These are phyloP conservation scores for Crithidia expoeki DNA, from an alignment of 208 protist genomes.

Conservation along the genomic window DNA sequence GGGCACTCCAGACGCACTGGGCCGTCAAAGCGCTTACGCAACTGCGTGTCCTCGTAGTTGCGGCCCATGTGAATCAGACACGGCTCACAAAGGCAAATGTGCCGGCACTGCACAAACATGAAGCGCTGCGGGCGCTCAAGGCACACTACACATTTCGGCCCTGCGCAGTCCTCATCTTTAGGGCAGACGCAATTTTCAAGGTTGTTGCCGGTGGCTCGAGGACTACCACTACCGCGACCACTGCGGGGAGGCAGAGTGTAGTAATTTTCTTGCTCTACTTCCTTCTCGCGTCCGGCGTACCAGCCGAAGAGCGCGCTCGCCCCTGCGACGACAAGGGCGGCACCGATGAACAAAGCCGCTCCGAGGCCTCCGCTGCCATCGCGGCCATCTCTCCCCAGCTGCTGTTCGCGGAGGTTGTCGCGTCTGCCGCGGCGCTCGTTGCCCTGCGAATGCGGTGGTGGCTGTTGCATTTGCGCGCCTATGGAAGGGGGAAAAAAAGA, in stretches of 20 bases:
- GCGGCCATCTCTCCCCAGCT: background rate
- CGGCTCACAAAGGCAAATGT: conserved; percentile 37
- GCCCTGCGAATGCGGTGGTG: background rate
- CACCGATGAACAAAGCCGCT: background rate
- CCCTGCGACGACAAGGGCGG: background rate
- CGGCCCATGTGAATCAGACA: conserved; percentile 21
- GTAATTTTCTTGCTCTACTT: background rate
- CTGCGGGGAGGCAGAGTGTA: conserved; percentile 1
- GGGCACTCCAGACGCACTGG: conserved; percentile 27
- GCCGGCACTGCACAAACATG: conserved; percentile 31
- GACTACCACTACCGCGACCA: background rate
- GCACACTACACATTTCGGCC: conserved; percentile 25
- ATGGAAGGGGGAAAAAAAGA: conserved; percentile 1
- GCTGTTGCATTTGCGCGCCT: background rate
- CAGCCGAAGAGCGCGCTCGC: background rate
- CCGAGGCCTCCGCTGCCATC: background rate
- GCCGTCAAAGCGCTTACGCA: background rate
- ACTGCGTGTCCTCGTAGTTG: background rate
- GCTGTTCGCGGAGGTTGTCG: background rate
- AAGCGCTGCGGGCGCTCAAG: conserved; percentile 9
- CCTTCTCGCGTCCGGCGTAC: background rate
- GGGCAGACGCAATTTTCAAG: too few relatives aligned
- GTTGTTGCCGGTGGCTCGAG: background rate
- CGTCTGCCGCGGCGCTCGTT: background rate
- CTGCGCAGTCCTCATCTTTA: background rate